A percentile compares a stretch with the other conserved stretches of the same genome.
Evolutionary conservation across 2,329 filamentous ascomycete species (phyloP).

Genomic region (Alternaria sp.): DNA sequence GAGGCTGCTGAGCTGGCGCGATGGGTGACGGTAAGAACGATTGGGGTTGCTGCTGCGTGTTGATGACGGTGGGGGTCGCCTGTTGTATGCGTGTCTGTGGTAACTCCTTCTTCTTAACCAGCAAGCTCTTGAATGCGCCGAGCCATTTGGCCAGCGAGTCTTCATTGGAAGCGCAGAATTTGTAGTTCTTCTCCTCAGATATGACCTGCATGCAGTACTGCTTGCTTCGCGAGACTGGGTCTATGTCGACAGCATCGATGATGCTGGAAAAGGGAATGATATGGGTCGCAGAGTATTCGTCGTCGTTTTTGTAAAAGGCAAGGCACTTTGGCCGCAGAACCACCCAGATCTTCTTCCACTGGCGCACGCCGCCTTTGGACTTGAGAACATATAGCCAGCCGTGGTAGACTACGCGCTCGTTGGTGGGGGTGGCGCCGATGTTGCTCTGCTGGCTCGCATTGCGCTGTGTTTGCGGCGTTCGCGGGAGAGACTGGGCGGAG

Average conservation of each 20-base stretch:
- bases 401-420: constrained; percentile 91
- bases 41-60: constrained; percentile 18
- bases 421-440: constrained; percentile 59
- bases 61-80: constrained; percentile 14
- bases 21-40: constrained; percentile 1
- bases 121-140: constrained; percentile 86
- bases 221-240: constrained; percentile 85
- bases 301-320: constrained; percentile 89
- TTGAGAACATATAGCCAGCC: constrained; percentile 87
- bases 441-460: constrained; percentile 70
- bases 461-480: constrained; percentile 43
- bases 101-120: constrained; percentile 71
- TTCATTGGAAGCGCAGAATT: constrained; percentile 71
- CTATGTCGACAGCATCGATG: constrained; percentile 90
- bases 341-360: constrained; percentile 96
- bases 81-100: constrained; percentile 32
- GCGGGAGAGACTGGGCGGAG: constrained; percentile 54
- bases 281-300: constrained; percentile 85
- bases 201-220: constrained; percentile 90
- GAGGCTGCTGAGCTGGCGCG: constrained; percentile 12
- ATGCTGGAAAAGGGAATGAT: constrained; percentile 80
- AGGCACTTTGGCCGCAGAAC: constrained; percentile 86
- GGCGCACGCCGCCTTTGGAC: constrained; percentile 80
- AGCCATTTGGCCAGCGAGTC: constrained; percentile 83
- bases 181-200: constrained; percentile 76